Base-by-base conservation (phyloP, 495 filamentous ascomycete genomes). In the Pyrenopolyporus hunteri region DNA sequence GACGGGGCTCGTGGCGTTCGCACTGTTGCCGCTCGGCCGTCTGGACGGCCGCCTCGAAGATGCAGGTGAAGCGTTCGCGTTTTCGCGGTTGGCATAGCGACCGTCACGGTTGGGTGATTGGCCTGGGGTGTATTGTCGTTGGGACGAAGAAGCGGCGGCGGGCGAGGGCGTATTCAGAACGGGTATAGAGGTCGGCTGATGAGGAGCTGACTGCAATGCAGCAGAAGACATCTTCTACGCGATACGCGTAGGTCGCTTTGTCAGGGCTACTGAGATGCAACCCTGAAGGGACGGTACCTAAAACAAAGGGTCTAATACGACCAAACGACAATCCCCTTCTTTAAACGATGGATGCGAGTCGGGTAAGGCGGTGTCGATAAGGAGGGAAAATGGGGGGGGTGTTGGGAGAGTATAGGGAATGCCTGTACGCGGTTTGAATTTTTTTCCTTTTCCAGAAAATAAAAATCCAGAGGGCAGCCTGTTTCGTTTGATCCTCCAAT, bases 1-100 rank as follows among this genome's bases (percentile, higher is more conserved):
- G 53, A 59, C 54, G 56, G 69, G 68, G 50, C 69, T 67, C 69
- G 53, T 49, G 3, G 57, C 50, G 47, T 26, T 63, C 17, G 79
- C 78, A 63, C 78, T 79, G 80, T 83, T 84, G 61, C 75, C 76
- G 66, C 80, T 83, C 47, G 80, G 78, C 63, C 81, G 70, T 61
- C 74, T 79, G 22, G 83, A 79, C 25, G 81, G 74, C 33, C 76
- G 79, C 74, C 70, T 78, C 59, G 74, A 74, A 35, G 75, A 71
- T 64, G 72, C 60, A 35, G 74, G 68, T 16, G 75, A 74, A 61
- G 71, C 31, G 47, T 68, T 70, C 54, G 70, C 37, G 36, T 65
- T 69, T 10, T 74, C 71, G 66, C 71, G 69, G 59, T 71, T 76
- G 46, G 73, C 76, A 79, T 80, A 68, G 44, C 73, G 73, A 47